These are phyloP conservation scores for Annulohypoxylon bovei DNA, from an alignment of 495 filamentous ascomycete genomes.

Conservation along the genomic window DNA sequence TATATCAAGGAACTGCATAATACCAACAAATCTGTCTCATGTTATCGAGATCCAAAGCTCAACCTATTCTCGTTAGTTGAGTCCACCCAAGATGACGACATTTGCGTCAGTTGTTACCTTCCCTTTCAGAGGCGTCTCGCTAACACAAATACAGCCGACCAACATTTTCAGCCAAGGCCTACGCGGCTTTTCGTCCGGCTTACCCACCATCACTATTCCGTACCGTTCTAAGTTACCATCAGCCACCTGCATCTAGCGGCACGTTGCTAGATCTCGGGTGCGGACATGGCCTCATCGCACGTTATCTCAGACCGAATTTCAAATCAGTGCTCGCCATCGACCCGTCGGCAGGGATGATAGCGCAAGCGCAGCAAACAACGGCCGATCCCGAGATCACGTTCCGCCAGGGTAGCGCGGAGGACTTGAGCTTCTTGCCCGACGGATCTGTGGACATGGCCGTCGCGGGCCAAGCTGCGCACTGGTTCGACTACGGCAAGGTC, in stretches of 20 bases:
- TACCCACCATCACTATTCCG: constrained; percentile 67
- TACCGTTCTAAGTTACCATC: constrained; percentile 65
- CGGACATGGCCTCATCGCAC: constrained; percentile 67
- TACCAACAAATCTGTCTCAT: constrained; percentile 19
- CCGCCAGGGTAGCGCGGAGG: constrained; percentile 59
- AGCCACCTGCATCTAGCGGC: constrained; percentile 32
- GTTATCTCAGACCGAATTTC: constrained; percentile 63
- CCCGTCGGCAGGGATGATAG: constrained; percentile 67
- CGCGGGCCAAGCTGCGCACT: constrained; percentile 71
- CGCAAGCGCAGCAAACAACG: constrained; percentile 60
- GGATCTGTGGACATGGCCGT: constrained; percentile 64
- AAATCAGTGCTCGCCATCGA: constrained; percentile 62
- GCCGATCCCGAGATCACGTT: constrained; percentile 57
- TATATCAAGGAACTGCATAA: constrained; percentile 12
- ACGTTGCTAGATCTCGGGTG: constrained; percentile 69
- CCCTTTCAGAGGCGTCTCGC: constrained; percentile 44
- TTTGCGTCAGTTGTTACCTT: constrained; percentile 53
- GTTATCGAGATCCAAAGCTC: constrained; percentile 12
- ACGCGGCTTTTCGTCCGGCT: constrained; percentile 70
- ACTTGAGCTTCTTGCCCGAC: constrained; percentile 58
- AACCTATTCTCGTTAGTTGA: constrained; percentile 30
- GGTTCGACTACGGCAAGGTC: constrained; percentile 65
- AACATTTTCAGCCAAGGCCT: constrained; percentile 64
- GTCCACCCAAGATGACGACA: constrained; percentile 53
- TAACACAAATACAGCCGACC: constrained; percentile 50